Evolutionary conservation across 345 rosid species (phyloP).

Genomic region (Trapa incisa): DNA sequence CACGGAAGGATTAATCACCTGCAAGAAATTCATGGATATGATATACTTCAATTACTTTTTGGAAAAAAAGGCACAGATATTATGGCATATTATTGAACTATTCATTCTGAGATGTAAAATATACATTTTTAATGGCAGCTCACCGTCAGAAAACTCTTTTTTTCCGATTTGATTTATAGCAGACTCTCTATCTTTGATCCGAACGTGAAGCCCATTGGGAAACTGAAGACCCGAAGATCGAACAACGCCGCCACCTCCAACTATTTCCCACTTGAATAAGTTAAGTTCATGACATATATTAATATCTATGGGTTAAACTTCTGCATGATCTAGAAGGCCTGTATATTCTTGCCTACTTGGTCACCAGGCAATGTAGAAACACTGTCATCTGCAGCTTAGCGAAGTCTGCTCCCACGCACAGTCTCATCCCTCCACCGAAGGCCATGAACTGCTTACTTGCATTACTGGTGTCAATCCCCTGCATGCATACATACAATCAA

Average conservation of each 20-base stretch:
- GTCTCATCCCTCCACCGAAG: slow-evolving; percentile 95
- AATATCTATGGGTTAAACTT: no score
- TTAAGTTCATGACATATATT: slow-evolving; percentile 1
- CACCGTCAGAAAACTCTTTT: no score
- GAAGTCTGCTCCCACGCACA: slow-evolving; percentile 89
- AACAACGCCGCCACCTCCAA: slow-evolving; percentile 59
- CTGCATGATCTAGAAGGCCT: background rate
- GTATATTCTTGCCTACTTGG: slow-evolving; percentile 47
- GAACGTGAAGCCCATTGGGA: slow-evolving; percentile 65
- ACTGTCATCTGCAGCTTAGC: slow-evolving; percentile 78
- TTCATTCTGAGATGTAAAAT: no score
- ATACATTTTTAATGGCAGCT: no score
- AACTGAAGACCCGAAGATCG: slow-evolving; percentile 86
- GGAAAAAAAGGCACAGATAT: no score
- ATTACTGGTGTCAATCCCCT: slow-evolving; percentile 26
- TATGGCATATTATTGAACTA: no score
- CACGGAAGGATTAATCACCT: no score
- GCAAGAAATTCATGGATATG: no score
- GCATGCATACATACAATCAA: no score
- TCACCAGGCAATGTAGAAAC: slow-evolving; percentile 70
- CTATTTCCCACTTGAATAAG: slow-evolving; percentile 46
- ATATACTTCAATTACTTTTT: no score
- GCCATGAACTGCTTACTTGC: slow-evolving; percentile 84
- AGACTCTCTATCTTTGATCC: slow-evolving; percentile 29
- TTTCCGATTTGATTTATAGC: no score